Evolutionary conservation across 495 filamentous ascomycete genomes (phyloP), one percentile per base, ranked within the genome.

Genomic region (Penicillium ochrochloron): DNA sequence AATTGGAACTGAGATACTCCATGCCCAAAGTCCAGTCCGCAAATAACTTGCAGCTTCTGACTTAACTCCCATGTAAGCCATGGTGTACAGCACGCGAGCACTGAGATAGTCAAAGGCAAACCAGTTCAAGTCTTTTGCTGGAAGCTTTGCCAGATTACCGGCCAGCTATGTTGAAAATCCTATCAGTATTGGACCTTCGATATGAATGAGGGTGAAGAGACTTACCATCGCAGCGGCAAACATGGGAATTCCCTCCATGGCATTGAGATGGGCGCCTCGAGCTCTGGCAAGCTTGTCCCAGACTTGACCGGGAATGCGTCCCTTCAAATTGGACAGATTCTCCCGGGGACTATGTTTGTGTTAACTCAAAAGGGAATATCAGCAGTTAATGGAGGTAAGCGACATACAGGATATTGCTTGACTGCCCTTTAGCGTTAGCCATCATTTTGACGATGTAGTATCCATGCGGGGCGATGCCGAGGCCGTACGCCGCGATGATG

Each of bases 381-480:
- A 34, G 9, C 9, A 19, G 15, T 23, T 2, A n/a, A n/a, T n/a
- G n/a, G 15, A 31, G 27, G 4, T 23, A 17, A 35, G 29, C 1
- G 11, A 48, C 66, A 6, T 51, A 73, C 69, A 73, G 42, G 35
- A 71, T 66, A 35, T 73, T 73, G 51, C 58, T 71, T 34, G 71
- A 67, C 21, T 65, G 64, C 10, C 66, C 71, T 15, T 71, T 69
- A 25, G 69, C 63, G 39, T 74, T 72, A 52, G 69, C 67, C 69
- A 70, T 72, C 72, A 72, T 72, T 46, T 74, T 74, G 5, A 74
- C 56, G 19, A 68, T 53, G 57, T 72, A 74, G 61, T 72, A 74
- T 39, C 65, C 62, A 27, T 74, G 67, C 4, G 72, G 72, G 21
- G 64, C 62, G 39, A 74, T 60, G 17, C 65, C 72, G 5, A 74